These are phyloP conservation scores for Colletotrichum gigasporum DNA, from an alignment of 2,329 filamentous ascomycete species.

Conservation along the genomic window DNA sequence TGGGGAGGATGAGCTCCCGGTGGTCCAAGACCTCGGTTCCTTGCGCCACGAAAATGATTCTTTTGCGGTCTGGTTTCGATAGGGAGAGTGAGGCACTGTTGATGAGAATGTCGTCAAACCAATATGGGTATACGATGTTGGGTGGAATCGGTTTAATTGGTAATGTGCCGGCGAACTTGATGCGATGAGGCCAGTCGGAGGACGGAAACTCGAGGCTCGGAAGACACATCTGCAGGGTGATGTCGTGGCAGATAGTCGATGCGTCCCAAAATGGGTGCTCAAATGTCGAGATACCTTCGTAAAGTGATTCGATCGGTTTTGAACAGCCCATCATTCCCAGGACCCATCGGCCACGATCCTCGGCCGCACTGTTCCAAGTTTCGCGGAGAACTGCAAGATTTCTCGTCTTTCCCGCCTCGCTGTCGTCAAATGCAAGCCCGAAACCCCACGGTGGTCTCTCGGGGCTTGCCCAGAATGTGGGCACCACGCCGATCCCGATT, in stretches of 20 bases:
- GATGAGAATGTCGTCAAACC: slow-evolving; percentile 53
- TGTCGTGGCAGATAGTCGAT: slow-evolving; percentile 38
- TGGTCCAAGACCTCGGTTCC: slow-evolving; percentile 54
- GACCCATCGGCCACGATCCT: slow-evolving; percentile 7
- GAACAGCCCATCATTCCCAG: slow-evolving; percentile 6
- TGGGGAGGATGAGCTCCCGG: slow-evolving; percentile 53
- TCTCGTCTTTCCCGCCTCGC: background rate
- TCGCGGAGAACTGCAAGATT: background rate
- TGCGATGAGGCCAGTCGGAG: slow-evolving; percentile 44
- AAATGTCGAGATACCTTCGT: background rate
- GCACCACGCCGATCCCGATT: slow-evolving; percentile 11
- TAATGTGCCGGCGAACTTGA: slow-evolving; percentile 55
- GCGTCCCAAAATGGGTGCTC: slow-evolving; percentile 22
- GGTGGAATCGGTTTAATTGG: slow-evolving; percentile 42
- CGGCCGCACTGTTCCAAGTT: background rate
- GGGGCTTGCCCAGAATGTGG: slow-evolving; percentile 7
- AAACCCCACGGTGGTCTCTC: slow-evolving; percentile 17
- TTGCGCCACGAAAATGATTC: slow-evolving; percentile 56
- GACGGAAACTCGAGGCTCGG: slow-evolving; percentile 49
- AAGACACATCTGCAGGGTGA: slow-evolving; percentile 43
- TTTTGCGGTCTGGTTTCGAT: slow-evolving; percentile 37
- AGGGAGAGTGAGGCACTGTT: slow-evolving; percentile 11
- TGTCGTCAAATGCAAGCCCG: background rate
- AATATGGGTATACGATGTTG: slow-evolving; percentile 47
- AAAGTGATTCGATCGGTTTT: background rate